phyloP scores from a whole-genome alignment of 2,329 filamentous ascomycete species.

The Mollisiaceae sp. region DNA sequence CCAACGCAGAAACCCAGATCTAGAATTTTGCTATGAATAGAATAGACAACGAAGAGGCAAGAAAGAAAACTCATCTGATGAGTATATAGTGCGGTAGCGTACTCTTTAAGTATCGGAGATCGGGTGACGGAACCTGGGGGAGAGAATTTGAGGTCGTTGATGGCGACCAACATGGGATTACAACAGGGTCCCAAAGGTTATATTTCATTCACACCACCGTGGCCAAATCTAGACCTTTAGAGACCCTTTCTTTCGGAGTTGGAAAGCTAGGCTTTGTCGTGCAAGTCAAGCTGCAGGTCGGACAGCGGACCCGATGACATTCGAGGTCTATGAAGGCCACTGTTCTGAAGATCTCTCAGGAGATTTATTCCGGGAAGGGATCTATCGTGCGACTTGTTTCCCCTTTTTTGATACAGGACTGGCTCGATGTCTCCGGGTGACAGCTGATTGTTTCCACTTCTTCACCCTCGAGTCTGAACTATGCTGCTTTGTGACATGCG shows the following conservation, averaged over 20 bases:
- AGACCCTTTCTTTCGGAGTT: not conserved
- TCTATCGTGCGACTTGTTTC: not conserved
- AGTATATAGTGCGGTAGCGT: constrained; percentile 11
- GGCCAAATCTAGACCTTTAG: not conserved
- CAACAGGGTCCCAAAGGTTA: constrained; percentile 4
- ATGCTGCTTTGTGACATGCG: not conserved
- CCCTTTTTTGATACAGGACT: not conserved
- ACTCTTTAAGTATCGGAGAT: not conserved
- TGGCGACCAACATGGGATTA: constrained; percentile 2
- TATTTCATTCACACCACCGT: not conserved
- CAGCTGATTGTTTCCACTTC: not conserved
- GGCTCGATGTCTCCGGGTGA: not conserved
- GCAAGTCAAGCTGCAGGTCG: not conserved
- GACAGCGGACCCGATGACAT: not conserved
- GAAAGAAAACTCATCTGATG: not conserved
- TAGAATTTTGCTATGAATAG: constrained; percentile 17
- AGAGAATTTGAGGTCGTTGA: constrained; percentile 19
- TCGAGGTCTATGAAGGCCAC: not conserved
- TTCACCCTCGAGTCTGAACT: not conserved
- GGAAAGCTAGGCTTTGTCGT: not conserved
- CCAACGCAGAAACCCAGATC: constrained; percentile 12
- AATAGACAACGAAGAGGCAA: not conserved
- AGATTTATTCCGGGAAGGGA: not conserved
- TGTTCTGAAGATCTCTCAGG: constrained; percentile 2
- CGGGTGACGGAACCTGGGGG: constrained; percentile 16